Percentiles rank a stretch among this genome's conserved stretches.
Evolutionary conservation across 1,139 yeast genomes (phyloP).

Genomic region (Hemisphaericaspora xylanilytica): DNA sequence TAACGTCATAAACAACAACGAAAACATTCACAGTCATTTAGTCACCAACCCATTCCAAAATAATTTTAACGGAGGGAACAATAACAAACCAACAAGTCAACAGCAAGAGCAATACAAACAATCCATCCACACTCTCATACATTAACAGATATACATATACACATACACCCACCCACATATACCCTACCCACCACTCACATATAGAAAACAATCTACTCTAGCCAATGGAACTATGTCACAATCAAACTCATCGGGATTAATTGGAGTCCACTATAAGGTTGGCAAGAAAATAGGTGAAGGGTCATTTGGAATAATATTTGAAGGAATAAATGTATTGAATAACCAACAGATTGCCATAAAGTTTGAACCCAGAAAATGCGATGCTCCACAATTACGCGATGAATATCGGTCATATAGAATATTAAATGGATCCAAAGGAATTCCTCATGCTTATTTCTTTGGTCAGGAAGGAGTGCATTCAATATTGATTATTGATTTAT

Average conservation of each 20-base stretch:
- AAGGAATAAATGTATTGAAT: constrained; percentile 81
- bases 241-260: constrained; percentile 30
- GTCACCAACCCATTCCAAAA: no score
- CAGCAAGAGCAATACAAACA: no score
- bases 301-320: constrained; percentile 94
- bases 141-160: background rate
- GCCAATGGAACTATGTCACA: constrained; percentile 10
- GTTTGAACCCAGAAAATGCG: constrained; percentile 76
- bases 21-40: no score
- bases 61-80: no score
- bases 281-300: constrained; percentile 99
- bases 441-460: constrained; percentile 74
- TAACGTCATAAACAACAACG: no score
- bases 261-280: constrained; percentile 81
- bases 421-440: constrained; percentile 57
- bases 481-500: constrained; percentile 65
- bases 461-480: constrained; percentile 82
- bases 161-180: background rate
- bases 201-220: no score
- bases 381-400: constrained; percentile 77
- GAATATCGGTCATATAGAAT: constrained; percentile 74
- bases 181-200: background rate
- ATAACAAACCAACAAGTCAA: no score
- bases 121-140: no score
- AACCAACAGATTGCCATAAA: constrained; percentile 78